Base-by-base conservation (phyloP, 2,329 filamentous ascomycete species). In the Decorospora gaudefroyi region DNA sequence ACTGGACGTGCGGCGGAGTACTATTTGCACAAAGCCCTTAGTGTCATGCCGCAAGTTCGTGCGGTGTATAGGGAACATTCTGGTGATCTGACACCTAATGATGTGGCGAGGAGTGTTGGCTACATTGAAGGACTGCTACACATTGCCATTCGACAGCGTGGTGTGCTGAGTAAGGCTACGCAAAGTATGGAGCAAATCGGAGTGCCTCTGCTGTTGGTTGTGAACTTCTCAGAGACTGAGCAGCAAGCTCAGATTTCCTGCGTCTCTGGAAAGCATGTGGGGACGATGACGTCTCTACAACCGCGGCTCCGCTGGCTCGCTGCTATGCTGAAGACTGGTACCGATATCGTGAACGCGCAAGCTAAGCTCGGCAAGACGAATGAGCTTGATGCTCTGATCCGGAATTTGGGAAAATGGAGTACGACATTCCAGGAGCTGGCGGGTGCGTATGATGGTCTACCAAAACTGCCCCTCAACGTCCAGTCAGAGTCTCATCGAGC, bases 61-160 rank as follows among this genome's bases (percentile, higher is more conserved):
- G 76, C 80, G 28, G 78, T 85, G 19, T 76, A 82, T 7, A 78
- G 84, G 52, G 85, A 89, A 36, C 90, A 95, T 69, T 90, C 88
- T 0, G 85, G 88, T 25, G 95, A 99, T 53, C 73, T 99, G 26
- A 95, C 87, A 30, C 79, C 84, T 28, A 85, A 88, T 6, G 90
- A 96, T 58, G 80, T 93, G 6, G 79, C 81, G 28, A 81, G 91
- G 62, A 91, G 90, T 65, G 80, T 88, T 34, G 90, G 90, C 0
- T 88, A 88, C 53, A 75, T 96, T n/a, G 93, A 99, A 67, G 90
- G 91, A 17, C 78, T 96, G 46, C 74, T 97, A 19, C 78, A 85
- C 46, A 72, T 83, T n/a, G 67, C 81, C 1, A 63, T 88, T 9
- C 71, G 74, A 3, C 87, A 91, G 65, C 78, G 86, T 46, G 69